phyloP scores from a whole-genome alignment of 2,329 filamentous ascomycete species.

The Aureobasidium namibiae region DNA sequence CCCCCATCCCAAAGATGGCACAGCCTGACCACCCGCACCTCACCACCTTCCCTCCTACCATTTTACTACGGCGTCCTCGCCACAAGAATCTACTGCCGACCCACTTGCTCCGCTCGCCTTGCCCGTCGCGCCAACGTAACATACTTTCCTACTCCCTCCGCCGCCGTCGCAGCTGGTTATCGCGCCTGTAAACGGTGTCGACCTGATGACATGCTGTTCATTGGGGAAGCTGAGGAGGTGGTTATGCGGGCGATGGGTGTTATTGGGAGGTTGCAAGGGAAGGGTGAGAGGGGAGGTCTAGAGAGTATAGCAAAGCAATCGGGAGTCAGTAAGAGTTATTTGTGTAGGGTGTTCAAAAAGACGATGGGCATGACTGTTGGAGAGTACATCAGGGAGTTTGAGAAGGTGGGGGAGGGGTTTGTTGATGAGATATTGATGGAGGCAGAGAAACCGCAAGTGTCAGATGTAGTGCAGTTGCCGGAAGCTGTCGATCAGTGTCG shows the following conservation, averaged over 20 bases:
- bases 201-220: slow-evolving; percentile 23
- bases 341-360: slow-evolving; percentile 52
- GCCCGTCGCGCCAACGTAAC: slow-evolving; percentile 48
- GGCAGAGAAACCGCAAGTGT: too few species aligned
- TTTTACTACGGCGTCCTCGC: slow-evolving; percentile 52
- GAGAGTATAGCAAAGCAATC: slow-evolving; percentile 43
- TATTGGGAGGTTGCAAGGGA: slow-evolving; percentile 27
- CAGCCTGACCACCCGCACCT: not conserved
- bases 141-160: slow-evolving; percentile 41
- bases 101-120: slow-evolving; percentile 53
- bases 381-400: too few species aligned
- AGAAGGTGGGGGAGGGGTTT: too few species aligned
- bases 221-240: slow-evolving; percentile 13
- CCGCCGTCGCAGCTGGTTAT: slow-evolving; percentile 44
- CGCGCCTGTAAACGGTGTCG: slow-evolving; percentile 52
- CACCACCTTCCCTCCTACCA: slow-evolving; percentile 13
- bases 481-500: too few species aligned
- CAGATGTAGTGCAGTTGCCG: too few species aligned
- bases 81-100: slow-evolving; percentile 53
- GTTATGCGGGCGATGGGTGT: slow-evolving; percentile 9
- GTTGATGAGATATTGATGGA: too few species aligned
- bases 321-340: slow-evolving; percentile 49
- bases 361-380: slow-evolving; percentile 40
- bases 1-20: not conserved
- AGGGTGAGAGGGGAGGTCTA: not conserved